phyloP scores from a whole-genome alignment of 768 basidiomycete genomes.

The Mycena vitilis region DNA sequence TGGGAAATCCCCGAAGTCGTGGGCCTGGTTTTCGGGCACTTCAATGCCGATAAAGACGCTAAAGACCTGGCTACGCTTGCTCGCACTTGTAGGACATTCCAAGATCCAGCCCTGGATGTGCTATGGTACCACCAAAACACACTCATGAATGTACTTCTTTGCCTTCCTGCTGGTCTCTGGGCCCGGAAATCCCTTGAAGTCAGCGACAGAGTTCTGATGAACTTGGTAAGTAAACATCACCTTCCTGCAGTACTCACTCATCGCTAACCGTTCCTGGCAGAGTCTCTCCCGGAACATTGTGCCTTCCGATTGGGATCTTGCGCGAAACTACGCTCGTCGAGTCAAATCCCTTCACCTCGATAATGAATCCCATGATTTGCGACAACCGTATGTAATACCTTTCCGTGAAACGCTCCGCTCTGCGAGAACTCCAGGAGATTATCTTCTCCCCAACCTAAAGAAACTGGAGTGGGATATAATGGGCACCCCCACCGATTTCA shows the following conservation, averaged over 20 bases:
- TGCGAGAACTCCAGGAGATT: background rate
- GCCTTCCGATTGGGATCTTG: constrained; percentile 9
- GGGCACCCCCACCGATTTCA: background rate
- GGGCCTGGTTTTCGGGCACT: too few relatives aligned
- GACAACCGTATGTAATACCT: background rate
- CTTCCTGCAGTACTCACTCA: too few relatives aligned
- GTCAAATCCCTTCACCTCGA: background rate
- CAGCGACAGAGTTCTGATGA: background rate
- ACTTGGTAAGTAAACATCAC: background rate
- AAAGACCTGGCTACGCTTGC: background rate
- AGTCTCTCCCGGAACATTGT: background rate
- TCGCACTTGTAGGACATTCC: background rate
- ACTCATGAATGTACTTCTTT: constrained; percentile 1
- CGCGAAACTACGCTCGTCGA: constrained; percentile 1
- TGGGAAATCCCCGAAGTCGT: background rate
- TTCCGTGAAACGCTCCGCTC: background rate
- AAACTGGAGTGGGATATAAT: background rate
- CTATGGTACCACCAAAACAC: background rate
- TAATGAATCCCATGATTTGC: background rate
- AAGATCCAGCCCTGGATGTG: too few relatives aligned
- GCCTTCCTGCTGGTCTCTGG: constrained; percentile 4
- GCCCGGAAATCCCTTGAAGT: background rate
- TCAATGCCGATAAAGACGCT: background rate
- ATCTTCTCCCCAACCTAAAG: constrained; percentile 3
- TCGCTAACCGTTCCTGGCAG: background rate